A percentile compares a stretch with the other conserved stretches of the same genome.
Conservation (phyloP, 805 yeast species). For the Candida wancherniae region DNA sequence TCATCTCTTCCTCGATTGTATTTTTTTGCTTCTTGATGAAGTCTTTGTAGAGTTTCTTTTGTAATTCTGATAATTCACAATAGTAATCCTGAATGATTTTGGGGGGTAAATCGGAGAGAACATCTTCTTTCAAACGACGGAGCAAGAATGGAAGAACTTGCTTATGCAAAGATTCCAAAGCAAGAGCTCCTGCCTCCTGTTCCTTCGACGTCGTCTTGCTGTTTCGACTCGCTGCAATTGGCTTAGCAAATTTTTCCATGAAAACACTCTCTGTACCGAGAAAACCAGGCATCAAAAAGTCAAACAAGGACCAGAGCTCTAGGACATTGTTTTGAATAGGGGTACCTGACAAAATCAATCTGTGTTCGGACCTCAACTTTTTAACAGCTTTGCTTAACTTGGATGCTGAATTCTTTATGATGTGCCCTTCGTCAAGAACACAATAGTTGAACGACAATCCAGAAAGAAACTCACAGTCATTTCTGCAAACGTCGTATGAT, state of each 20-base stretch:
- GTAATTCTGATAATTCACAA: constrained; percentile 90
- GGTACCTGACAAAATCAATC: constrained; percentile 90
- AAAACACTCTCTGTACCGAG: constrained; percentile 91
- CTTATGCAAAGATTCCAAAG: constrained; percentile 91
- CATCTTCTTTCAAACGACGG: constrained; percentile 94
- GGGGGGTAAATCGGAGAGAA: constrained; percentile 92
- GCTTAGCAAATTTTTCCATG: constrained; percentile 95
- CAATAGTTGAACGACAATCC: constrained; percentile 80
- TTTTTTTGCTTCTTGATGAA: constrained; percentile 82
- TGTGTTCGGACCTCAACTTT: constrained; percentile 74
- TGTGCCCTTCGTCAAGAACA: constrained; percentile 96
- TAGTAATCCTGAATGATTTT: constrained; percentile 97
- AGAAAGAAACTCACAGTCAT: constrained; percentile 67
- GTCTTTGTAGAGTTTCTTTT: constrained; percentile 80
- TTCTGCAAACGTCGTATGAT: constrained; percentile 93
- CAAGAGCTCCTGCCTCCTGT: constrained; percentile 95
- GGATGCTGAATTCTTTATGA: constrained; percentile 86
- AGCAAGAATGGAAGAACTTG: constrained; percentile 96
- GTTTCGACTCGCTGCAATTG: constrained; percentile 89
- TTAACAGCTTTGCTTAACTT: constrained; percentile 88
- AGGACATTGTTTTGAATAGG: constrained; percentile 97
- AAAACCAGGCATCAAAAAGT: constrained; percentile 97
- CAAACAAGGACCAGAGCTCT: constrained; percentile 96
- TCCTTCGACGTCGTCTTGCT: constrained; percentile 86
- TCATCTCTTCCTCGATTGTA: constrained; percentile 60